Conservation (phyloP, 2,329 filamentous ascomycete genomes). For the Penicillium sp. region DNA sequence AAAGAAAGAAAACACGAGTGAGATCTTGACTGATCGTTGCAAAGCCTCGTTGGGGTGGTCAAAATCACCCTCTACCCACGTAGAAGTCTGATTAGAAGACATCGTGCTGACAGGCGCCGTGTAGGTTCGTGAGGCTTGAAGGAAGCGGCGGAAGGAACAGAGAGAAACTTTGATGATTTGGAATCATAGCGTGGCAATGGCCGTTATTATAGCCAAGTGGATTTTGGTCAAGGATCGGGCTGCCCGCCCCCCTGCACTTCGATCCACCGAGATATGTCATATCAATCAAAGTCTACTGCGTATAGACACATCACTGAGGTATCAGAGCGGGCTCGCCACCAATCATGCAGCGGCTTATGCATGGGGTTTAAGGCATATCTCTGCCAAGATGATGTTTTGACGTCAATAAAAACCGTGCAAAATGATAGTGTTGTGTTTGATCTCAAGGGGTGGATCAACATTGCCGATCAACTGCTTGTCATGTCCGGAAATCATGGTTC, state of each 20-base stretch:
- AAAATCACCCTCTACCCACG: slow-evolving; percentile 22
- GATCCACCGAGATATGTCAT: slow-evolving; percentile 14
- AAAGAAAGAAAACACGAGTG: slow-evolving; percentile 27
- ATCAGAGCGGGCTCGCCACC: background rate
- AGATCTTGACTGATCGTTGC: slow-evolving; percentile 24
- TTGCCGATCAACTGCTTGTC: background rate
- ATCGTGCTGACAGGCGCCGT: slow-evolving; percentile 11
- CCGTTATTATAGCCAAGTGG: slow-evolving; percentile 5
- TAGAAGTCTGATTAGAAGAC: slow-evolving; percentile 16
- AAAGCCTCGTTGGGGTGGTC: slow-evolving; percentile 26
- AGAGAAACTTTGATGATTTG: slow-evolving; percentile 25
- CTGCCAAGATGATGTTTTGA: slow-evolving; percentile 1
- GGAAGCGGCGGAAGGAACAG: slow-evolving; percentile 6
- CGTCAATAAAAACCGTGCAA: slow-evolving; percentile 8
- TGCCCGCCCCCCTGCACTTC: background rate
- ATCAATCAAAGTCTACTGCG: background rate
- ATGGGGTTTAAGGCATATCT: background rate
- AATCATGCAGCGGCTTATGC: slow-evolving; percentile 2
- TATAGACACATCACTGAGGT: slow-evolving; percentile 2
- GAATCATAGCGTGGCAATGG: slow-evolving; percentile 16
- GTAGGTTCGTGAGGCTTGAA: slow-evolving; percentile 1
- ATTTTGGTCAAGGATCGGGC: background rate
- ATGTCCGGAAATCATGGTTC: background rate
- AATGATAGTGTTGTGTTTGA: slow-evolving; percentile 1
- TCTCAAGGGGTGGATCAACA: background rate